Base-by-base conservation (phyloP, 768 basidiomycete species). In the Russula vinacea region DNA sequence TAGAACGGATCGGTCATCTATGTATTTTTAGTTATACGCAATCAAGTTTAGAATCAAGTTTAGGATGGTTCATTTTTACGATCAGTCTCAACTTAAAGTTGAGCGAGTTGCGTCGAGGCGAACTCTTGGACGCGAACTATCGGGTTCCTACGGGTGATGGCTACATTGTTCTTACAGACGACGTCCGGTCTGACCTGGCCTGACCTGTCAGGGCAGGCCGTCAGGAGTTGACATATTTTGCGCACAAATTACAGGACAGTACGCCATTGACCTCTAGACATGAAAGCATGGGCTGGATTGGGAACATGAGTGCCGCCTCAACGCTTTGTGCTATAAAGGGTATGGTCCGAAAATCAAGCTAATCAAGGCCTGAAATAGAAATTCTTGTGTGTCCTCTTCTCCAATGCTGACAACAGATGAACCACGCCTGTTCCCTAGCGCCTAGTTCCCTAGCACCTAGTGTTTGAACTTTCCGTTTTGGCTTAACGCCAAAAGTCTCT, bases 1-100 rank as follows among this genome's bases (percentile, higher is more conserved):
- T 9, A 11, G 9, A 54, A 26, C n/a, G 37, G 42, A 33, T 50
- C n/a, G 0, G 29, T 6, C 11, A 8, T 55, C 54, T 32, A 10
- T 62, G 61, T 62, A 62, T 56, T 13, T 0, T 17, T 62, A 56
- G 26, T 50, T 50, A 50, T 55, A 42, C 47, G 5, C n/a, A n/a
- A 35, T 24, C 22, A 22, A n/a, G n/a, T n/a, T n/a, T n/a, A n/a
- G n/a, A n/a, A n/a, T n/a, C n/a, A n/a, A n/a, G n/a, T n/a, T n/a
- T n/a, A n/a, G n/a, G n/a, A n/a, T n/a, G 11, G 22, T 3, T 24
- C 24, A 49, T 49, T 13, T 11, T 24, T 22, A 6, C 13, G 47
- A 49, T 24, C 24, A 22, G 11, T 49, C 47, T 6, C 11, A 49
- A 49, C 2, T 49, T 13, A 10, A 24, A 47, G 29, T 29, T 5